Conservation (phyloP, 2,329 filamentous ascomycete genomes). For the Aspergillus sclerotialis region DNA sequence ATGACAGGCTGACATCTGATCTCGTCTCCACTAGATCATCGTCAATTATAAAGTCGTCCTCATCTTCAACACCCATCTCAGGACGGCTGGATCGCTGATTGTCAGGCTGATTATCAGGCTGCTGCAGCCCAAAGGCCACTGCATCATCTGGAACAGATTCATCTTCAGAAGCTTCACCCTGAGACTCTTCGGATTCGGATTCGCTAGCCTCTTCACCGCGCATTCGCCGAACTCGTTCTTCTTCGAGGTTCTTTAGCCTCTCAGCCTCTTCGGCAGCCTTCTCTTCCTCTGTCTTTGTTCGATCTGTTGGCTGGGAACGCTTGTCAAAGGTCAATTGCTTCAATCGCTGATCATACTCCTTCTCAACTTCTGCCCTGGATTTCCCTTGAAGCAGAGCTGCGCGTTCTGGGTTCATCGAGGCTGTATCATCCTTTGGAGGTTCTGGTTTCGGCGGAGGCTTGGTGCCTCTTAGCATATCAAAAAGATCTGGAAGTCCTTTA, state of each 20-base stretch:
- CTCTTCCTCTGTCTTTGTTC: slow-evolving; percentile 88
- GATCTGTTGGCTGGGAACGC: slow-evolving; percentile 74
- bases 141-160: slow-evolving; percentile 50
- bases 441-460: slow-evolving; percentile 46
- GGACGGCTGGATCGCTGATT: slow-evolving; percentile 28
- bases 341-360: slow-evolving; percentile 79
- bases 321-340: slow-evolving; percentile 78
- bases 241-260: slow-evolving; percentile 72
- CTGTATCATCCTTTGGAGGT: slow-evolving; percentile 37
- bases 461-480: slow-evolving; percentile 59
- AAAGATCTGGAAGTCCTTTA: slow-evolving; percentile 70
- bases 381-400: slow-evolving; percentile 53
- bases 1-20: slow-evolving; percentile 47
- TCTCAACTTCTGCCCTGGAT: slow-evolving; percentile 65
- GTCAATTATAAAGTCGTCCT: slow-evolving; percentile 89
- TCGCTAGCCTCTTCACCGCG: slow-evolving; percentile 66
- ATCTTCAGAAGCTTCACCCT: slow-evolving; percentile 40
- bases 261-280: slow-evolving; percentile 69
- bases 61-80: slow-evolving; percentile 71
- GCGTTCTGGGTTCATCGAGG: slow-evolving; percentile 57
- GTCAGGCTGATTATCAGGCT: slow-evolving; percentile 33
- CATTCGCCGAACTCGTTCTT: slow-evolving; percentile 79
- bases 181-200: slow-evolving; percentile 53
- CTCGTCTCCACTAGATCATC: slow-evolving; percentile 80
- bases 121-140: slow-evolving; percentile 55